phyloP scores from a whole-genome alignment of 2,329 filamentous ascomycete species.

The Botrytis medusae region DNA sequence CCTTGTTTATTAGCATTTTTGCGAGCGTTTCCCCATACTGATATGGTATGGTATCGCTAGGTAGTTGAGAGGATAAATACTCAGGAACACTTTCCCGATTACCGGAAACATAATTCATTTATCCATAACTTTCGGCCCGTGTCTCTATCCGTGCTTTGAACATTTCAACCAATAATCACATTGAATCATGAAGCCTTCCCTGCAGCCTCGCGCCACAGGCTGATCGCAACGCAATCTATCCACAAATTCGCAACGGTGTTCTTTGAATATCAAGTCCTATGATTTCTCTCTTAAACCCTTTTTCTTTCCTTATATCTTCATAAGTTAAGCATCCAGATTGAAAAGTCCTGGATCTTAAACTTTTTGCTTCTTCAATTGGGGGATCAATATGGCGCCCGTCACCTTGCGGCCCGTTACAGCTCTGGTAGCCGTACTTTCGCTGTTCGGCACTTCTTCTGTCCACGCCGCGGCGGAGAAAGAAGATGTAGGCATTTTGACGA shows the following conservation, averaged over 20 bases:
- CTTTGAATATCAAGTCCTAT: slow-evolving; percentile 11
- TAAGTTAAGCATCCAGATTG: slow-evolving; percentile 31
- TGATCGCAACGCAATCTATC: slow-evolving; percentile 28
- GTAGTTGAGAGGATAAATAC: not conserved
- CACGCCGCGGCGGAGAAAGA: slow-evolving; percentile 30
- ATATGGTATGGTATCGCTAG: not conserved
- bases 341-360: not conserved
- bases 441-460: slow-evolving; percentile 1
- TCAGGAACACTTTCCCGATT: slow-evolving; percentile 11
- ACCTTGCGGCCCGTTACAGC: slow-evolving; percentile 26
- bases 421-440: slow-evolving; percentile 25
- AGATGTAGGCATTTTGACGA: slow-evolving; percentile 34
- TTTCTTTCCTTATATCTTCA: slow-evolving; percentile 11
- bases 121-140: slow-evolving; percentile 18
- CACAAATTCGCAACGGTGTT: slow-evolving; percentile 27
- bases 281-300: not conserved
- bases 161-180: not conserved
- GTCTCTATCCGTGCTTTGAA: slow-evolving; percentile 8
- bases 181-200: slow-evolving; percentile 17
- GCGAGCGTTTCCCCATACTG: not conserved
- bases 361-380: slow-evolving; percentile 24
- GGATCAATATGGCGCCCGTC: slow-evolving; percentile 29
- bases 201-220: slow-evolving; percentile 37
- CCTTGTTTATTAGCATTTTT: not conserved
- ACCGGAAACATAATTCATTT: slow-evolving; percentile 14